Evolutionary conservation across 495 filamentous ascomycete species (phyloP), one percentile per base, ranked within the genome.

Genomic region (Filosporella fistucella): DNA sequence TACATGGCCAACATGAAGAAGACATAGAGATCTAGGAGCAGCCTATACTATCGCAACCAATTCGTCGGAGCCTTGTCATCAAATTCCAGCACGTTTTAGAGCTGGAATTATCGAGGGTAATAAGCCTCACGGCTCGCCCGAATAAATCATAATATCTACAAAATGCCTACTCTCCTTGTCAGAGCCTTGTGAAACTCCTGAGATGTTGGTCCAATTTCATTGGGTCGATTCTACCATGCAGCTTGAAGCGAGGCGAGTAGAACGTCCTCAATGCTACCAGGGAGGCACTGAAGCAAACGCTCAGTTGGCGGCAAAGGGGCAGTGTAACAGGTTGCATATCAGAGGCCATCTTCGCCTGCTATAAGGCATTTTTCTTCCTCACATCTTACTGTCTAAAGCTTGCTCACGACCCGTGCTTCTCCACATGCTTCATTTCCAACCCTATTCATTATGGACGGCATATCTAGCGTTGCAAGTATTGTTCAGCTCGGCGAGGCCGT

Each of bases 361-460:
- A 22, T 21, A 20, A 35, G 26, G 44, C 21, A 7, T 42, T 28
- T 37, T 47, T 8, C 28, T 23, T 37, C n/a, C 29, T 30, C 17
- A 12, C 12, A 22, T n/a, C 29, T 33, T 14, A 20, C 37, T 4
- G 2, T 33, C 29, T n/a, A 18, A 33, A 35, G 10, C 16, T 33
- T 21, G 18, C 24, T 40, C 20, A 14, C 32, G 13, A 42, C 24
- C 8, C 14, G n/a, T 40, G 38, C 34, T 21, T 39, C 25, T n/a
- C 36, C 22, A 14, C 39, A 33, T 14, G 5, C 25, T 14, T 35
- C 30, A 28, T 29, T 36, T 29, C 12, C 18, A 12, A 18, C 29
- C 23, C 29, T 41, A 45, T 41, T 40, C 35, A 41, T n/a, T 26
- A 54, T 54, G 51, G 45, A 54, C 6, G 38, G n/a, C 14, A 1